Evolutionary conservation across 2,329 filamentous ascomycete species (phyloP).

Genomic region (Sporothrix humicola): DNA sequence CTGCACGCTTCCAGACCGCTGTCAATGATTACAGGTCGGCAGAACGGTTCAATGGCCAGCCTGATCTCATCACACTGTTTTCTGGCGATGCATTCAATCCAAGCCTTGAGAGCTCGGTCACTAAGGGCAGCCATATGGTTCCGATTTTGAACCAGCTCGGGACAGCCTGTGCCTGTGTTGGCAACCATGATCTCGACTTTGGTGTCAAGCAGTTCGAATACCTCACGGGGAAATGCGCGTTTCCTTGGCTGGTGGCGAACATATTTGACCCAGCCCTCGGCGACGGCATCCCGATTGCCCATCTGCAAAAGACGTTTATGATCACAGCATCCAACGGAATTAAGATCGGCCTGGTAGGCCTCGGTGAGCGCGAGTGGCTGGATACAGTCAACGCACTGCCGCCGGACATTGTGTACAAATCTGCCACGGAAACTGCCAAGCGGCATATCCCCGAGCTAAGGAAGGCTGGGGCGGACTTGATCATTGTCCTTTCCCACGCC

Average conservation of each 20-base stretch:
- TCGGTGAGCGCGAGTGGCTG: slow-evolving; percentile 88
- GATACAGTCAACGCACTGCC: slow-evolving; percentile 87
- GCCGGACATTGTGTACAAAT: slow-evolving; percentile 80
- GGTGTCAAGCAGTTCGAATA: slow-evolving; percentile 80
- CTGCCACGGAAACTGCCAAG: slow-evolving; percentile 74
- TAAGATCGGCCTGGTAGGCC: slow-evolving; percentile 82
- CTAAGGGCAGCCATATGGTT: slow-evolving; percentile 90
- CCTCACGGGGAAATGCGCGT: slow-evolving; percentile 74
- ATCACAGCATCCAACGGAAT: slow-evolving; percentile 81
- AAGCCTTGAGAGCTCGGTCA: slow-evolving; percentile 84
- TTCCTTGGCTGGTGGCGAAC: slow-evolving; percentile 90
- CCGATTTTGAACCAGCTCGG: slow-evolving; percentile 78
- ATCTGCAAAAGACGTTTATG: slow-evolving; percentile 76
- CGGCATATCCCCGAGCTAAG: slow-evolving; percentile 76
- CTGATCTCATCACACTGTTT: slow-evolving; percentile 77
- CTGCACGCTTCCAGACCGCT: slow-evolving; percentile 79
- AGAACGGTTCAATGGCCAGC: slow-evolving; percentile 64
- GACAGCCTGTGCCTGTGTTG: slow-evolving; percentile 81
- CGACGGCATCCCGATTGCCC: slow-evolving; percentile 73
- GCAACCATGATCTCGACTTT: slow-evolving; percentile 94
- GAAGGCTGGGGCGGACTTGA: slow-evolving; percentile 77
- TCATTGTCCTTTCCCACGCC: slow-evolving; percentile 84
- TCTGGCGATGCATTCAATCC: slow-evolving; percentile 94
- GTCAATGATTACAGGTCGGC: slow-evolving; percentile 74
- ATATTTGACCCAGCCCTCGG: slow-evolving; percentile 84